Percentiles rank a stretch among this genome's conserved stretches.
Evolutionary conservation across 23 red algal species (phyloP).

Genomic region (Gracilariopsis chorda): DNA sequence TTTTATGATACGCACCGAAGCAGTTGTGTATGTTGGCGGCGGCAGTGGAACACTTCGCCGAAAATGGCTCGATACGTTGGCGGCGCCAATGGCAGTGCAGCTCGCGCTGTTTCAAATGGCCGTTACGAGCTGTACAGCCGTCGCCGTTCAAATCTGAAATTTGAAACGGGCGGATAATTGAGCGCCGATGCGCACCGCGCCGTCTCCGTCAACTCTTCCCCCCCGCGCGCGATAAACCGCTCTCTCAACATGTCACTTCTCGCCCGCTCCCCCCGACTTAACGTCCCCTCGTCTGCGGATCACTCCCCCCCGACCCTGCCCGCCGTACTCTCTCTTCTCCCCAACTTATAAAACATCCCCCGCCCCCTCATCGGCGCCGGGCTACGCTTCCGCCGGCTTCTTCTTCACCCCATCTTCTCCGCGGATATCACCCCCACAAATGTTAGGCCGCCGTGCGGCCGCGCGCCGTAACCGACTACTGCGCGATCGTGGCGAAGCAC

Average conservation of each 20-base stretch:
- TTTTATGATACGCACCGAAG: no score
- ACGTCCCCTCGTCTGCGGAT: background rate
- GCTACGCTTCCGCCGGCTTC: background rate
- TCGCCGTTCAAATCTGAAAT: slow-evolving; percentile 29
- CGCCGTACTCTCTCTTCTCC: no score
- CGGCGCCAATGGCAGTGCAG: background rate
- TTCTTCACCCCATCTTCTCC: background rate
- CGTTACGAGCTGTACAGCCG: background rate
- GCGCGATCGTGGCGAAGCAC: slow-evolving; percentile 38
- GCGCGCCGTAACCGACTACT: slow-evolving; percentile 16
- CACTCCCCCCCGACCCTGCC: background rate
- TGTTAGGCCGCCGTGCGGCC: slow-evolving; percentile 29
- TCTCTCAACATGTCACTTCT: background rate
- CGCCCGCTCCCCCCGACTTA: background rate
- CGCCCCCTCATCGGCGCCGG: background rate
- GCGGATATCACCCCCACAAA: background rate
- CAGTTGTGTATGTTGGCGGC: no score
- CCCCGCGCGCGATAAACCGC: slow-evolving; percentile 22
- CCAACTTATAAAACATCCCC: background rate
- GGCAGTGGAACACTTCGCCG: no score
- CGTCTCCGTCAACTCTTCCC: background rate
- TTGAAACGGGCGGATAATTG: slow-evolving; percentile 13
- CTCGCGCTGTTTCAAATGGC: background rate
- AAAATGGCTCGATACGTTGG: no score
- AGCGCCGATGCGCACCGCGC: background rate